phyloP scores from a whole-genome alignment of 306 rosid species.

The Sophora flavescens region DNA sequence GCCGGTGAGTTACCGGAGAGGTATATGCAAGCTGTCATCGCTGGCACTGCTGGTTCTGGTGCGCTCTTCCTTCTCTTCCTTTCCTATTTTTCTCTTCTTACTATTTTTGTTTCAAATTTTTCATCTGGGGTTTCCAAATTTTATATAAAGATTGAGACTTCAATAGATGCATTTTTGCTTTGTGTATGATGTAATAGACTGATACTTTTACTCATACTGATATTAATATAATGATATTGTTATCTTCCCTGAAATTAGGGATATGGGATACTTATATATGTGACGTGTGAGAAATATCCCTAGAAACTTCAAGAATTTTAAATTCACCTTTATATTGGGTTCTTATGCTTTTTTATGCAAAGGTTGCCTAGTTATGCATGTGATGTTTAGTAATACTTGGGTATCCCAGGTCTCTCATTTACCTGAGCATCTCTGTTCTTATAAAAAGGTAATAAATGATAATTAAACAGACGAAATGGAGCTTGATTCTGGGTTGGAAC shows the following conservation, averaged over 20 bases:
- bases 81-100: background rate
- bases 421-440: background rate
- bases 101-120: background rate
- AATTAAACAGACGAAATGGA: background rate
- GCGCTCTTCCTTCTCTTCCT: background rate
- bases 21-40: constrained; percentile 86
- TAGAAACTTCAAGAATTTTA: background rate
- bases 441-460: background rate
- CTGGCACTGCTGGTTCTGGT: constrained; percentile 95
- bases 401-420: constrained; percentile 9
- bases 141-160: background rate
- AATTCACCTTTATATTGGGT: background rate
- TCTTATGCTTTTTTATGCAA: background rate
- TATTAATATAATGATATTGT: too few species aligned
- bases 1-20: constrained; percentile 89
- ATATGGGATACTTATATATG: background rate
- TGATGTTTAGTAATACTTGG: background rate
- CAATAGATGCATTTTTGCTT: too few species aligned
- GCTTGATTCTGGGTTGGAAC: constrained; percentile 28
- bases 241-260: too few species aligned
- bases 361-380: background rate
- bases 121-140: background rate
- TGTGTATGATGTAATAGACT: too few species aligned
- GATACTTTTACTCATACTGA: too few species aligned
- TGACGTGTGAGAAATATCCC: background rate